Base-by-base conservation (phyloP, 768 basidiomycete species). In the Tylopilus sp. region DNA sequence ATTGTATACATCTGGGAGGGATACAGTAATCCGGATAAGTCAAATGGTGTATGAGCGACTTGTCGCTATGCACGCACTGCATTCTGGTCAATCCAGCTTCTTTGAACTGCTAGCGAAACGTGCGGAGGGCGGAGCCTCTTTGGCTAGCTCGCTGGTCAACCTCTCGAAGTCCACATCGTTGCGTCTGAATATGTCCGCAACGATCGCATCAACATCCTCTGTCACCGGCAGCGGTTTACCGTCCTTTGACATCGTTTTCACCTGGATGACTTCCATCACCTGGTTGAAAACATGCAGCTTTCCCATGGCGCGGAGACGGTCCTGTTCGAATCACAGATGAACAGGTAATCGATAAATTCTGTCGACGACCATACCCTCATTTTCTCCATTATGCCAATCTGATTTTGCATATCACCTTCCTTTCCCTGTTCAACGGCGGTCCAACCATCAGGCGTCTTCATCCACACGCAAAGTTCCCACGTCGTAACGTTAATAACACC, bases 391-490 rank as follows among this genome's bases (percentile, higher is more conserved):
- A 65, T 57, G 13, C 59, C 66, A 33, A 53, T 31, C 40, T 62
- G 58, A n/a, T 33, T 43, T 44, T 56, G 57, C 7, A 55, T 31
- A 17, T 66, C 52, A 9, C 33, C 47, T 30, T 61, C 67, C 46
- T 56, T 57, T 26, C 57, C 60, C 28, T 70, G 64, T 33, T 69
- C 69, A 18, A 69, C 42, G 11, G 63, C 62, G 13, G 57, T 53
- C 67, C 67, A 69, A 7, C 57, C 51, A 1, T 59, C 60, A 20
- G 59, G 40, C 57, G 57, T 59, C 54, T 58, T 70, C 60, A 70
- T 70, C 68, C 68, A 69, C 18, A 69, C 63, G 42, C 62, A 65
- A n/a, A 61, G 47, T 3, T 68, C 63, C 67, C 67, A 69, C 22
- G 57, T 62, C 41, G 57, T 57, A 23, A 55, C 55, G 4, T 25